Percentiles rank a stretch among this genome's conserved stretches.
Evolutionary conservation across 2,329 filamentous ascomycete species (phyloP).

Genomic region (Tolypocladium amazonense): DNA sequence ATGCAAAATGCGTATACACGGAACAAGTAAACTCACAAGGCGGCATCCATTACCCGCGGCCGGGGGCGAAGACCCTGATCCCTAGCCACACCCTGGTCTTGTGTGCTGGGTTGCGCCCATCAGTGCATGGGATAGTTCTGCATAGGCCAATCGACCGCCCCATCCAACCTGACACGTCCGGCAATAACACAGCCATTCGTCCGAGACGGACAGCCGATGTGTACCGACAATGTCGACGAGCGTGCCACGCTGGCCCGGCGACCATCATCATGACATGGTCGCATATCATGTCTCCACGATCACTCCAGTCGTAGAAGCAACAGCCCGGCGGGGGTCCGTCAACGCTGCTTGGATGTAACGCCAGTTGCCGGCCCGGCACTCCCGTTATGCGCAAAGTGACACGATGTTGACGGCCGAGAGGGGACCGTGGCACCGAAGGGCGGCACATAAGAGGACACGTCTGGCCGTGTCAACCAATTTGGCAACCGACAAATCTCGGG

Average conservation of each 20-base stretch:
- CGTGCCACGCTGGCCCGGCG: neutral
- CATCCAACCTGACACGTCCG: neutral
- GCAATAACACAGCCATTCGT: neutral
- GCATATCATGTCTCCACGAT: neutral
- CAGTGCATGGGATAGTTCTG: neutral
- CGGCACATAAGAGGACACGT: neutral
- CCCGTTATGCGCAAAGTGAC: neutral
- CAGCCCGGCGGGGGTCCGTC: neutral
- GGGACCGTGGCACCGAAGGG: neutral
- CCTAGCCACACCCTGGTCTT: neutral
- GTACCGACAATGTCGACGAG: neutral
- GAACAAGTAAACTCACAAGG: neutral
- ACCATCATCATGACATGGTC: neutral
- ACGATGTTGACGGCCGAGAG: neutral
- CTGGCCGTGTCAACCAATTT: neutral
- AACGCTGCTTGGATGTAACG: neutral
- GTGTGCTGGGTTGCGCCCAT: neutral
- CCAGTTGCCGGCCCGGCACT: neutral
- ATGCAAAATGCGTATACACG: neutral
- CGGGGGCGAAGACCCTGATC: neutral
- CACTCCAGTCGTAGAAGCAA: neutral
- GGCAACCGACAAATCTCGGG: neutral
- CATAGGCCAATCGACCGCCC: neutral
- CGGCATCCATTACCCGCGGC: neutral
- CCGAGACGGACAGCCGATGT: conserved; percentile 1